phyloP scores from a whole-genome alignment of 2,329 filamentous ascomycete species.

The Scedosporium apiospermum region DNA sequence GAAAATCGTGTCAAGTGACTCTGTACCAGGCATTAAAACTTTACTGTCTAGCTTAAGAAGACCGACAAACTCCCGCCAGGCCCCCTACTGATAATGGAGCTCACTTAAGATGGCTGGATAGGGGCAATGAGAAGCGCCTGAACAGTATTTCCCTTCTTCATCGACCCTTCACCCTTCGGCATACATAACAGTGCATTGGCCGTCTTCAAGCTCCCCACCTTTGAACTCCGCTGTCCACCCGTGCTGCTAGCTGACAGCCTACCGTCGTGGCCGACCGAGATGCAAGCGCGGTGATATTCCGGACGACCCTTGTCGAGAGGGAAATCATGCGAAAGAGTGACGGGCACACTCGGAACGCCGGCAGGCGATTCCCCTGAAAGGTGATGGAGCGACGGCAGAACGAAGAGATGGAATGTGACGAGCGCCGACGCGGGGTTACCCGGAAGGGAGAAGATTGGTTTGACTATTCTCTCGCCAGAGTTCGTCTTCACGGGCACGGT shows the following conservation, averaged over 20 bases:
- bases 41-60: too few species aligned
- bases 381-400: conserved; percentile 76
- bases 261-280: conserved; percentile 58
- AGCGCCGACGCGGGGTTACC: conserved; percentile 91
- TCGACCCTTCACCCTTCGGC: conserved; percentile 52
- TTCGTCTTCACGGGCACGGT: conserved; percentile 64
- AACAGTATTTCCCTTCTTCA: conserved; percentile 60
- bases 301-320: conserved; percentile 63
- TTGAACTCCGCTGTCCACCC: conserved; percentile 80
- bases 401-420: conserved; percentile 90
- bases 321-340: conserved; percentile 64
- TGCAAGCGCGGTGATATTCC: conserved; percentile 83
- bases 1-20: neutral
- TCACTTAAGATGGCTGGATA: conserved; percentile 4
- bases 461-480: conserved; percentile 46
- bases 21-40: too few species aligned
- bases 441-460: conserved; percentile 79
- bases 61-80: too few species aligned
- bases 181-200: conserved; percentile 81
- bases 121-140: conserved; percentile 67
- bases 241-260: conserved; percentile 68
- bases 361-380: conserved; percentile 57
- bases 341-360: conserved; percentile 64
- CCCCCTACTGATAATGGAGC: neutral
- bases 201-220: conserved; percentile 77